phyloP scores from a whole-genome alignment of 2,329 filamentous ascomycete genomes.

The Calonectria fujianensis region DNA sequence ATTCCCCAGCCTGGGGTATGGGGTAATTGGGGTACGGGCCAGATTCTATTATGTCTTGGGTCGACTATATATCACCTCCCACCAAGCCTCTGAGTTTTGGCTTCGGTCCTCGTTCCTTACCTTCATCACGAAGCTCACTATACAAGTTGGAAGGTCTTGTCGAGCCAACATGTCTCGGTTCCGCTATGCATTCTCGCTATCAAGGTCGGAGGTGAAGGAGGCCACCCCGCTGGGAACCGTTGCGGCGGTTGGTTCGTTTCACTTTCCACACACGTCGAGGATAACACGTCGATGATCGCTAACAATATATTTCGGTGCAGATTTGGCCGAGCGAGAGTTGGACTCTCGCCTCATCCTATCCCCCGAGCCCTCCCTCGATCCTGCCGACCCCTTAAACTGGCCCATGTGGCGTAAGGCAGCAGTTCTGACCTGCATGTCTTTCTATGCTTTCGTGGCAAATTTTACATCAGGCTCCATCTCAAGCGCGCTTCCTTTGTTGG shows the following conservation, averaged over 20 bases:
- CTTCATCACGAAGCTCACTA: not conserved
- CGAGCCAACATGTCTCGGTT: constrained; percentile 5
- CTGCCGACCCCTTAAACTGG: constrained; percentile 62
- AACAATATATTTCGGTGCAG: not conserved
- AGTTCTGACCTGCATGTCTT: constrained; percentile 53
- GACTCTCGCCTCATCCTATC: constrained; percentile 7
- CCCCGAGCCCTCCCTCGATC: constrained; percentile 50
- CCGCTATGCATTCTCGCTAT: constrained; percentile 7
- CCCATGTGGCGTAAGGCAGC: constrained; percentile 57
- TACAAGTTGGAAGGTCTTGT: not conserved
- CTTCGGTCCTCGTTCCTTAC: too few species aligned
- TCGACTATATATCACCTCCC: constrained; percentile 11
- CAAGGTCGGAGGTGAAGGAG: constrained; percentile 7
- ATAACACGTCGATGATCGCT: not conserved
- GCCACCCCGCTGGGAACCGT: constrained; percentile 1
- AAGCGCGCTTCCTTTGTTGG: constrained; percentile 58
- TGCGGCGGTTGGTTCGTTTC: not conserved
- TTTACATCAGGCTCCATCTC: constrained; percentile 58
- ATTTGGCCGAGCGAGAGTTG: not conserved
- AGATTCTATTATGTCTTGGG: too few species aligned
- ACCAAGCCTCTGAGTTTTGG: not conserved
- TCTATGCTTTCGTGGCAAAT: constrained; percentile 61
- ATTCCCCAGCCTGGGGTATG: not conserved
- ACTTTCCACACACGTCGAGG: too few species aligned
- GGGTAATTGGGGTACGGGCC: not conserved